These are phyloP conservation scores for Haplosporangium sp. DNA, from an alignment of 371 early-diverging fungal genomes.

Conservation along the genomic window DNA sequence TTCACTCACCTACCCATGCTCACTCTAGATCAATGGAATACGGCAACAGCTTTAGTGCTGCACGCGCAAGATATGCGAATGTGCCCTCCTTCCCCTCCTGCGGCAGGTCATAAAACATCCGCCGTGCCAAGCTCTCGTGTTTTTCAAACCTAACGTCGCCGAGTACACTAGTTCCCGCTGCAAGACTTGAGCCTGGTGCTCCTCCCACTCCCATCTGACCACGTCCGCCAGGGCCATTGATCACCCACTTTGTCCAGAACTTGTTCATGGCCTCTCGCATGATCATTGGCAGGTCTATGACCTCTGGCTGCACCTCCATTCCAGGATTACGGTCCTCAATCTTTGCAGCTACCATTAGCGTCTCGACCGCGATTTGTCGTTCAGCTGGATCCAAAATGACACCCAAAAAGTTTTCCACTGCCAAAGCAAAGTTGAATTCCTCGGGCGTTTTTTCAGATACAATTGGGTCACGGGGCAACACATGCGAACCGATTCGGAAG, in stretches of 20 bases:
- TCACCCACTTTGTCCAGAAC: slow-evolving; percentile 79
- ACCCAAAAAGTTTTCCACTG: slow-evolving; percentile 78
- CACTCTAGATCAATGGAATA: slow-evolving; percentile 53
- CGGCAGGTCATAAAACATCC: slow-evolving; percentile 85
- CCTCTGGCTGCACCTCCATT: slow-evolving; percentile 61
- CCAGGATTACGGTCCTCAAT: slow-evolving; percentile 75
- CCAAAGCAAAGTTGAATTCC: slow-evolving; percentile 83
- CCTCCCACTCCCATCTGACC: slow-evolving; percentile 11
- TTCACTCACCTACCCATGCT: not conserved
- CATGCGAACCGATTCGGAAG: slow-evolving; percentile 64
- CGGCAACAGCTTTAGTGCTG: slow-evolving; percentile 40
- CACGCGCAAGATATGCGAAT: slow-evolving; percentile 69
- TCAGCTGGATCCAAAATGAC: slow-evolving; percentile 85
- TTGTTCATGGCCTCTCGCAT: slow-evolving; percentile 72
- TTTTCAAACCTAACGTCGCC: slow-evolving; percentile 63
- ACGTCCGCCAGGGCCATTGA: slow-evolving; percentile 54
- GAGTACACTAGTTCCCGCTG: not conserved
- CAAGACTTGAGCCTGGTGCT: slow-evolving; percentile 1
- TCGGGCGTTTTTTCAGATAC: slow-evolving; percentile 89
- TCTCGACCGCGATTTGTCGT: slow-evolving; percentile 83
- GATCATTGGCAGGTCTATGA: slow-evolving; percentile 69
- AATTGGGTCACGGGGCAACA: slow-evolving; percentile 83
- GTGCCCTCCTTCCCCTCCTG: slow-evolving; percentile 77
- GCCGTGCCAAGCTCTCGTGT: slow-evolving; percentile 72
- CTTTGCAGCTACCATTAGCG: slow-evolving; percentile 72